Evolutionary conservation across 441 rosid genomes (phyloP).

Genomic region (California macrophylla): DNA sequence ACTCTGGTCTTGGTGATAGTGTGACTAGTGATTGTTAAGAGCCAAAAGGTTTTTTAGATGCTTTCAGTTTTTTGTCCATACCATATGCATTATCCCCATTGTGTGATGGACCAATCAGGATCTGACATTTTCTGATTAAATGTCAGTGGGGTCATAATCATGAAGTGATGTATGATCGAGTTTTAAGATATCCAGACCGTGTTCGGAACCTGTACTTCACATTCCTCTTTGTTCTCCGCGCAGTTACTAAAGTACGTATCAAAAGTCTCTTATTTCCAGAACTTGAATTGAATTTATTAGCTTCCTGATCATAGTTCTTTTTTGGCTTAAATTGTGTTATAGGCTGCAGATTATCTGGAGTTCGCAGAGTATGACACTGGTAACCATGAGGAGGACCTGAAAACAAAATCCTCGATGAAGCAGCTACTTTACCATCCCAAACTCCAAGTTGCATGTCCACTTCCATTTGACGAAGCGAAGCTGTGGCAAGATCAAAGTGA

Average conservation of each 20-base stretch:
- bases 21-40: background rate
- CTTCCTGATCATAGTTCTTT: background rate
- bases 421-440: slow-evolving; percentile 60
- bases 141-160: slow-evolving; percentile 88
- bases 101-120: background rate
- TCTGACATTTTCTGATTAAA: slow-evolving; percentile 11
- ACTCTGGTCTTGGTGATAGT: background rate
- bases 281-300: background rate
- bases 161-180: slow-evolving; percentile 61
- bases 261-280: background rate
- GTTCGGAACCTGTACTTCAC: slow-evolving; percentile 77
- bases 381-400: slow-evolving; percentile 59
- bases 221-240: slow-evolving; percentile 75
- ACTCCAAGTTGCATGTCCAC: slow-evolving; percentile 77
- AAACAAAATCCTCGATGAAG: slow-evolving; percentile 59
- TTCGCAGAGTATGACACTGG: slow-evolving; percentile 72
- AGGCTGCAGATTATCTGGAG: slow-evolving; percentile 70
- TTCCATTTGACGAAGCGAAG: slow-evolving; percentile 84
- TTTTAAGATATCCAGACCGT: slow-evolving; percentile 67
- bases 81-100: background rate
- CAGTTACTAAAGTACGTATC: slow-evolving; percentile 60
- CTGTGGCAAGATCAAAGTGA: slow-evolving; percentile 85
- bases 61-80: too few relatives aligned
- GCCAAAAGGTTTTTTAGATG: background rate
- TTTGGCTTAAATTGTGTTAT: slow-evolving; percentile 12